Base-by-base conservation (phyloP, 2,329 filamentous ascomycete genomes). In the Paecilomyces niveus region DNA sequence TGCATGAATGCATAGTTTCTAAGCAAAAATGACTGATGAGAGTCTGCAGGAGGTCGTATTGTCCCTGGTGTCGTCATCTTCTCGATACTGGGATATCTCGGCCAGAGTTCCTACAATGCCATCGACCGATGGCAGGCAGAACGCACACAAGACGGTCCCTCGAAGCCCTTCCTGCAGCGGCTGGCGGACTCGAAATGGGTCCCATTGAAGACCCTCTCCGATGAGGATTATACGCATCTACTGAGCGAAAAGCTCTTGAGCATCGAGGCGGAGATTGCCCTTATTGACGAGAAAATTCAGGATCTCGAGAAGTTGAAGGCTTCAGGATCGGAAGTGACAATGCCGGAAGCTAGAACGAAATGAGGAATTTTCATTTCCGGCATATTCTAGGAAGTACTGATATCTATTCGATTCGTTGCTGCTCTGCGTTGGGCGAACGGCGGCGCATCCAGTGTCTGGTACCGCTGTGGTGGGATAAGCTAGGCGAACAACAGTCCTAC, bases 241-340 rank as follows among this genome's bases (percentile, higher is more conserved):
- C 78, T 94, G 67, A 78, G 81, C 31, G 88, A 92, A 70, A 90
- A 87, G 73, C 75, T 91, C 49, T 70, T 93, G 26, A 81, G 79
- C 61, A 76, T 93, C 2, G 87, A 94, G 63, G 88, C 84, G 0
- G 88, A 93, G 61, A 91, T 94, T 71, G 86, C 89, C 0, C 72
- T 94, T 4, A 79, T 93, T 35, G 89, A 94, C 66, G 90, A 93
- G 57, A 85, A 85, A 67, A 89, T 94, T 64, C 81, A 80, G 54
- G 78, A 74, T 45, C 68, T 86, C 29, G 77, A 75, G 64, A 52
- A 52, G 50, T 52, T 52, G 50, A 52, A 52, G 50, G 50, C 22
- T 13, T 52, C 50, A 10, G 9, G 26, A 6, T 29, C 21, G 26
- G 50, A 24, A 29, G 21, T 29, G 11, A 22, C 13, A 13, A 13